A percentile compares a stretch with the other conserved stretches of the same genome.
Conservation (phyloP, 441 rosid genomes). For the Pelargonium cotyledonis region DNA sequence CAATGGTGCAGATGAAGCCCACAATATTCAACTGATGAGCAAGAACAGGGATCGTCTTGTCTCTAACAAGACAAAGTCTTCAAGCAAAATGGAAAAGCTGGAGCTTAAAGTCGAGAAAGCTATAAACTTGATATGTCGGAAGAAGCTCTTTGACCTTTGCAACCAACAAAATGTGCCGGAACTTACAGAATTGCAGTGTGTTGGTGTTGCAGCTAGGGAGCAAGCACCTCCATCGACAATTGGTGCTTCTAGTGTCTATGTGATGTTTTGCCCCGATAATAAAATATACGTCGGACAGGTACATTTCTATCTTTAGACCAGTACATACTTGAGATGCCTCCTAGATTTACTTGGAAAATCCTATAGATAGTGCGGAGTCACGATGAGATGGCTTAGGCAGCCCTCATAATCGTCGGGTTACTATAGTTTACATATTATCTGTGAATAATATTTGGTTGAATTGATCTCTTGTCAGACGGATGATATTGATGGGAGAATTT, state of each 20-base stretch:
- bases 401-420: no score
- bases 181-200: constrained; percentile 36
- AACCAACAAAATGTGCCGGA: constrained; percentile 29
- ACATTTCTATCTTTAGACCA: constrained; percentile 10
- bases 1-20: constrained; percentile 25
- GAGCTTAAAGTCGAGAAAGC: constrained; percentile 43
- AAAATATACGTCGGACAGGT: constrained; percentile 91
- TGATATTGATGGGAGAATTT: constrained; percentile 83
- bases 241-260: constrained; percentile 80
- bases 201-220: constrained; percentile 61
- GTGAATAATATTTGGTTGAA: not conserved
- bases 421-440: no score
- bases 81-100: constrained; percentile 28
- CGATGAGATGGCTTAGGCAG: no score
- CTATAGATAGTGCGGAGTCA: no score
- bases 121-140: constrained; percentile 44
- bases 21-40: constrained; percentile 17
- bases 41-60: constrained; percentile 23
- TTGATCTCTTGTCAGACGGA: constrained; percentile 52
- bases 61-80: constrained; percentile 24
- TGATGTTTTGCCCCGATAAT: constrained; percentile 76
- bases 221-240: constrained; percentile 89
- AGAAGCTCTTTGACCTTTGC: constrained; percentile 47
- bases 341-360: not conserved
- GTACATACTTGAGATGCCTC: not conserved